phyloP scores from a whole-genome alignment of 2,329 filamentous ascomycete species.

The Endocalyx cinctus region DNA sequence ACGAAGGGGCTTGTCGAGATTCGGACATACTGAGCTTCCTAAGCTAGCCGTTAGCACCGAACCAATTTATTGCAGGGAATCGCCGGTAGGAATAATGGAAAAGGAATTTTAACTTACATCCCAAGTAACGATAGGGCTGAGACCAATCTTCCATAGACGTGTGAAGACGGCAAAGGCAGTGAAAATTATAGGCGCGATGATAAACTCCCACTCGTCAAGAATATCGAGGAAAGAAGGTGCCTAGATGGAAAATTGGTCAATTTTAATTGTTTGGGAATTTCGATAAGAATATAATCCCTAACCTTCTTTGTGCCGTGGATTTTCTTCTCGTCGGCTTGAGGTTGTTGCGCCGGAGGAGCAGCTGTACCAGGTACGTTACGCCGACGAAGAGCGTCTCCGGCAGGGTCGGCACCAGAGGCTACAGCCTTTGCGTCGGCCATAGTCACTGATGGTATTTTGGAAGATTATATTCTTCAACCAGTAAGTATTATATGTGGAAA shows the following conservation, averaged over 20 bases:
- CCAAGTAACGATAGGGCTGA: conserved; percentile 64
- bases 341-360: conserved; percentile 29
- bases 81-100: too few relatives aligned
- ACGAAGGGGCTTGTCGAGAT: conserved; percentile 3
- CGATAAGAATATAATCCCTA: too few relatives aligned
- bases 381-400: conserved; percentile 51
- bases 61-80: neutral
- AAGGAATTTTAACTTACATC: conserved; percentile 34
- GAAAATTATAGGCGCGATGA: conserved; percentile 59
- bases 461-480: too few relatives aligned
- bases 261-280: conserved; percentile 1
- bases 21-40: conserved; percentile 55
- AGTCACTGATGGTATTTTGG: too few relatives aligned
- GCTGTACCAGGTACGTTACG: conserved; percentile 47
- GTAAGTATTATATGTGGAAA: too few relatives aligned
- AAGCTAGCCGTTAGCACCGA: conserved; percentile 12
- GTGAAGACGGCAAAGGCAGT: conserved; percentile 61
- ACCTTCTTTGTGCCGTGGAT: conserved; percentile 52
- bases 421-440: conserved; percentile 54
- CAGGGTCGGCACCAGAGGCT: conserved; percentile 55
- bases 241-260: conserved; percentile 21
- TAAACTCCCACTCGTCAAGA: conserved; percentile 59
- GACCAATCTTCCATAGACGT: conserved; percentile 64
- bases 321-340: conserved; percentile 56
- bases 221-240: conserved; percentile 55